Conservation (phyloP, 2,329 filamentous ascomycete genomes). For the Aspergillus pseudoglaucus region DNA sequence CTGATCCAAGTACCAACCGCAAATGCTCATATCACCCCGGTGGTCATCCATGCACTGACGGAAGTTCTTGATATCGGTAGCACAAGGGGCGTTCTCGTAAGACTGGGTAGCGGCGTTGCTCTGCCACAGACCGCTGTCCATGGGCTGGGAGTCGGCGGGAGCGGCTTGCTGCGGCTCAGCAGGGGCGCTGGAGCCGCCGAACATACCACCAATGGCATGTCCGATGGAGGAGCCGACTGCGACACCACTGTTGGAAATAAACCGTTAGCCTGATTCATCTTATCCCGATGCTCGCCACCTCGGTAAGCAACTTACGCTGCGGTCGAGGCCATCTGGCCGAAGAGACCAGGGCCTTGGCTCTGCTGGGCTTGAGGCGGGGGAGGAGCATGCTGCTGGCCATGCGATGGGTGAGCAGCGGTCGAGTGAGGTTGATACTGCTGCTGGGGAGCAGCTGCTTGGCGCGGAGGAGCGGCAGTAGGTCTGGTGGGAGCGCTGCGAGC, state of each 20-base stretch:
- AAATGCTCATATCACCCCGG: conserved; percentile 87
- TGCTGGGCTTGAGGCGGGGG: conserved; percentile 38
- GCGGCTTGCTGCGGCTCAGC: conserved; percentile 47
- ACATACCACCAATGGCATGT: conserved; percentile 86
- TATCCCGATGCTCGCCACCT: neutral
- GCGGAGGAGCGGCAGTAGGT: conserved; percentile 56
- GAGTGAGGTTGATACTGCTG: conserved; percentile 63
- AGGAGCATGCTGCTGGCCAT: conserved; percentile 46
- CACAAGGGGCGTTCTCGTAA: conserved; percentile 59
- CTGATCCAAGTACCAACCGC: conserved; percentile 97
- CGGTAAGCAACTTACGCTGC: conserved; percentile 71
- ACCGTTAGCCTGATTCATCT: neutral
- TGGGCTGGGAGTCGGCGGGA: conserved; percentile 49
- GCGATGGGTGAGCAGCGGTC: conserved; percentile 51
- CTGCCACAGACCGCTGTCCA: conserved; percentile 42
- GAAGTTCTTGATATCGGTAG: conserved; percentile 74
- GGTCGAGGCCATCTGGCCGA: conserved; percentile 95
- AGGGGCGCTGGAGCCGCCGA: conserved; percentile 64
- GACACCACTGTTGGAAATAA: conserved; percentile 64
- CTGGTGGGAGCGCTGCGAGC: conserved; percentile 56
- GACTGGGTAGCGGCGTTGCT: conserved; percentile 44
- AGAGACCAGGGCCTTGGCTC: conserved; percentile 70
- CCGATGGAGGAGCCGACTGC: conserved; percentile 93
- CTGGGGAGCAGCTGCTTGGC: conserved; percentile 47
- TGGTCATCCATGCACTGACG: conserved; percentile 96